phyloP scores from a whole-genome alignment of 805 yeast genomes.

The Lipomyces orientalis region DNA sequence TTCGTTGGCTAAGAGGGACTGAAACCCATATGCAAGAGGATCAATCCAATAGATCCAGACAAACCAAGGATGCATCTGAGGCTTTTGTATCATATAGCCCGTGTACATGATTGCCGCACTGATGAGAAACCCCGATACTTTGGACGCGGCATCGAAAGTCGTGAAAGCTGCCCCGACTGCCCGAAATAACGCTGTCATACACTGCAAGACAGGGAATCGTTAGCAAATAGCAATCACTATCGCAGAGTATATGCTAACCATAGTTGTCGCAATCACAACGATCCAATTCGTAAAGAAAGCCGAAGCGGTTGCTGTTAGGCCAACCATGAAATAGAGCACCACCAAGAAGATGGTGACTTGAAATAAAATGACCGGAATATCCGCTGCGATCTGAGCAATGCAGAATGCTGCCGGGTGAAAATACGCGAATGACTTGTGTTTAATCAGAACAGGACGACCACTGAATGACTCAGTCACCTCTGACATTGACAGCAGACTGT shows the following conservation, averaged over 20 bases:
- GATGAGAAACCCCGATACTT: conserved; percentile 53
- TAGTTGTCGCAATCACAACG: too few relatives aligned
- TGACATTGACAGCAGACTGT: conserved; percentile 57
- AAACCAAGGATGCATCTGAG: conserved; percentile 47
- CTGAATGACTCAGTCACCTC: conserved; percentile 58
- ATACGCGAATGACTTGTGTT: conserved; percentile 54
- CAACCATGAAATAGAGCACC: conserved; percentile 62
- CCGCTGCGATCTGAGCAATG: conserved; percentile 62
- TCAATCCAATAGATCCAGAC: conserved; percentile 55
- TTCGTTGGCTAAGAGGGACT: conserved; percentile 54
- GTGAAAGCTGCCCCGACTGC: conserved; percentile 49
- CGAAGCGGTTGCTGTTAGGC: conserved; percentile 56
- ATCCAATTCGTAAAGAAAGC: conserved; percentile 58
- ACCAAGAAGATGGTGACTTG: conserved; percentile 54
- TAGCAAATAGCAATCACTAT: too few relatives aligned
- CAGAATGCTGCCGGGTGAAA: conserved; percentile 71
- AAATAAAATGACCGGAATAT: conserved; percentile 59
- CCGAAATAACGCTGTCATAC: conserved; percentile 58
- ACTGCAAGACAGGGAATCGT: conserved; percentile 50
- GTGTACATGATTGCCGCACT: conserved; percentile 51
- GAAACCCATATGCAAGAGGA: conserved; percentile 54
- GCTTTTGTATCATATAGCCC: conserved; percentile 48
- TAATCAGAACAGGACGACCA: conserved; percentile 65
- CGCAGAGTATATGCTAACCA: too few relatives aligned
- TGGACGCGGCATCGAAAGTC: conserved; percentile 50